These are phyloP conservation scores for Crucihimalaya himalaica DNA, from an alignment of 345 rosid species.

Conservation along the genomic window DNA sequence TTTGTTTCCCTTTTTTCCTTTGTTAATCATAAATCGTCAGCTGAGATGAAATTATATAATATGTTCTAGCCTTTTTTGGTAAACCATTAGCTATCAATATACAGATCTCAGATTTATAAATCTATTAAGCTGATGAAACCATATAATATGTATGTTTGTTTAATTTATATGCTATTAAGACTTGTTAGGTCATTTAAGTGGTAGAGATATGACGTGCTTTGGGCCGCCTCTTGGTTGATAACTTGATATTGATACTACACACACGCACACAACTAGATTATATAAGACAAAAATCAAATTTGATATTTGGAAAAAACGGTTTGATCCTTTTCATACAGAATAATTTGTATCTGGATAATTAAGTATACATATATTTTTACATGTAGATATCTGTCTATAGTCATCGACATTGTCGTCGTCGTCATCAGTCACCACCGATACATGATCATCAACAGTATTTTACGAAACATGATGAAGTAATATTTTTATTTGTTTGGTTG, in stretches of 20 bases:
- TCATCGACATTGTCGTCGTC: not conserved
- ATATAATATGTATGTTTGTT: not conserved
- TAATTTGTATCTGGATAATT: slow-evolving; percentile 5
- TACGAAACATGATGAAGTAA: slow-evolving; percentile 6
- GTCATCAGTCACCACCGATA: slow-evolving; percentile 11
- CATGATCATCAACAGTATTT: not conserved
- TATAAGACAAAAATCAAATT: slow-evolving; percentile 6
- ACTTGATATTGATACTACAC: slow-evolving; percentile 5
- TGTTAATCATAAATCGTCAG: slow-evolving; percentile 13
- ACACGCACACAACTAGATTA: not conserved
- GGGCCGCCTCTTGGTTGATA: slow-evolving; percentile 16
- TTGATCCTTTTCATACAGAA: slow-evolving; percentile 23
- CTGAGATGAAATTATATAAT: not conserved
- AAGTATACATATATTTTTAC: not conserved
- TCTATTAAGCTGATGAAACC: not conserved
- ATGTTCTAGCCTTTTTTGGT: slow-evolving; percentile 9
- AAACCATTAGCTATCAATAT: not conserved
- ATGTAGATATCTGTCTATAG: not conserved
- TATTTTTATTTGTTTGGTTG: slow-evolving; percentile 25
- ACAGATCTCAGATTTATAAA: not conserved
- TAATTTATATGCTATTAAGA: not conserved
- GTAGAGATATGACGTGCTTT: slow-evolving; percentile 17
- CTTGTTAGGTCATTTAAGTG: not conserved
- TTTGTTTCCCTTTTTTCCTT: not conserved
- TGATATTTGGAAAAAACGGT: not conserved